Conservation (phyloP, 2,329 filamentous ascomycete species). For the Arthrobotrys sphaeroides region DNA sequence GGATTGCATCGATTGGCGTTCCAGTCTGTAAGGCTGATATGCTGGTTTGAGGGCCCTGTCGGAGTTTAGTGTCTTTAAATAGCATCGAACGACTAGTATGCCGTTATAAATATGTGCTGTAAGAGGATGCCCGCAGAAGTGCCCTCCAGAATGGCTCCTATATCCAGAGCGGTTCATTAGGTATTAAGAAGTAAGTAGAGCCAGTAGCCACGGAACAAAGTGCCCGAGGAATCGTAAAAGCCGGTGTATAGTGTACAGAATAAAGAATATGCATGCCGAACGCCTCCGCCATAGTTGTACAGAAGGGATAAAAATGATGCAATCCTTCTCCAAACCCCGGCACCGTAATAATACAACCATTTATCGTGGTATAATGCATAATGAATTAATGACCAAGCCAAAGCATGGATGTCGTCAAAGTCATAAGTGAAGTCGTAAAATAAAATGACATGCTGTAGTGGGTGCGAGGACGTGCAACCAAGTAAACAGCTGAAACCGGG, state of each 20-base stretch:
- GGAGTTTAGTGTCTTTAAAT: too few species aligned
- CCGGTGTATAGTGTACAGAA: slow-evolving; percentile 33
- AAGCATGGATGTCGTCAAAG: slow-evolving; percentile 1
- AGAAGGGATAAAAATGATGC: slow-evolving; percentile 24
- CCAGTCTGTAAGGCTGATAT: too few species aligned
- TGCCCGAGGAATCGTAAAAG: not conserved
- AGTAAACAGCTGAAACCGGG: not conserved
- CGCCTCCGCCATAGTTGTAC: slow-evolving; percentile 21
- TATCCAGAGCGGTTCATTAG: not conserved
- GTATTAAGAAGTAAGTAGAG: slow-evolving; percentile 18
- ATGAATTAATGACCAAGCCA: slow-evolving; percentile 1
- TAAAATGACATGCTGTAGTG: not conserved
- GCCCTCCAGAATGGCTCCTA: not conserved
- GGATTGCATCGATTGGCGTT: too few species aligned
- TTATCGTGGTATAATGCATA: slow-evolving; percentile 11
- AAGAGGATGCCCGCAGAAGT: not conserved
- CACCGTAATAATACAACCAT: slow-evolving; percentile 35
- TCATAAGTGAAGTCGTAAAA: slow-evolving; percentile 6
- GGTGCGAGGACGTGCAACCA: not conserved
- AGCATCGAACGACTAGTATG: too few species aligned
- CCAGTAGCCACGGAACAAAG: not conserved
- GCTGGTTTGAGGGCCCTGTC: too few species aligned
- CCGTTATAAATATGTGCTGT: not conserved
- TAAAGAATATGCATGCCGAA: slow-evolving; percentile 37
- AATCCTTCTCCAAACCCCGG: not conserved